phyloP scores from a whole-genome alignment of 2,329 filamentous ascomycete species.

The Xylariaceae sp. region DNA sequence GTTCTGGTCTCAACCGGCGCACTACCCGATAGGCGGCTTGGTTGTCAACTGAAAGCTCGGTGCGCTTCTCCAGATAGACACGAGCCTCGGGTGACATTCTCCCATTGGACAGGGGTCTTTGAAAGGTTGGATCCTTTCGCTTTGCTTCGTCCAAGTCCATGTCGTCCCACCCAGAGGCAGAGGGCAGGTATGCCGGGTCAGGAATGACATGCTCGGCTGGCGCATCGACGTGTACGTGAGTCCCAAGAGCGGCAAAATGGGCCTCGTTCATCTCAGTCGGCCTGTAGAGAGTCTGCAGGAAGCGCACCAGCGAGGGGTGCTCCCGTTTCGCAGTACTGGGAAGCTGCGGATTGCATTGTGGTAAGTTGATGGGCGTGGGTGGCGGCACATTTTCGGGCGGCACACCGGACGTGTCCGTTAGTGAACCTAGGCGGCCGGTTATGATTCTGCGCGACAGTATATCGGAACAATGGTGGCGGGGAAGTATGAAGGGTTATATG shows the following conservation, averaged over 20 bases:
- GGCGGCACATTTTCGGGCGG: conserved; percentile 51
- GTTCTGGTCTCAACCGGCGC: conserved; percentile 51
- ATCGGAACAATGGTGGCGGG: neutral
- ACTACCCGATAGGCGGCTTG: conserved; percentile 58
- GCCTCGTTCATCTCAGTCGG: conserved; percentile 45
- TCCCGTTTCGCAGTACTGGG: conserved; percentile 19
- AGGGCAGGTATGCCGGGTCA: conserved; percentile 49
- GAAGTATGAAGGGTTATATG: neutral
- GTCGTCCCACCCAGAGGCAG: conserved; percentile 50
- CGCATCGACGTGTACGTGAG: conserved; percentile 51
- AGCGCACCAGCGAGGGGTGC: conserved; percentile 41
- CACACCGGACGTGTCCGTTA: conserved; percentile 22
- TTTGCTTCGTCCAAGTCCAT: conserved; percentile 48
- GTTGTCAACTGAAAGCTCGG: conserved; percentile 54
- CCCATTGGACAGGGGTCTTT: conserved; percentile 48
- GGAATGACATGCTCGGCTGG: conserved; percentile 50
- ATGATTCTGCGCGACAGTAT: conserved; percentile 20
- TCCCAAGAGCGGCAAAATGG: conserved; percentile 55
- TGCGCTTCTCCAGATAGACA: conserved; percentile 55
- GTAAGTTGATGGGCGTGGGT: conserved; percentile 52
- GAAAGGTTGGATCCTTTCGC: conserved; percentile 46
- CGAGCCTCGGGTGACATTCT: conserved; percentile 54
- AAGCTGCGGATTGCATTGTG: conserved; percentile 38
- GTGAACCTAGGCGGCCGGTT: conserved; percentile 26
- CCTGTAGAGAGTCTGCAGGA: conserved; percentile 53